phyloP scores from a whole-genome alignment of 1,139 yeast genomes.

The Candida dubliniensis region DNA sequence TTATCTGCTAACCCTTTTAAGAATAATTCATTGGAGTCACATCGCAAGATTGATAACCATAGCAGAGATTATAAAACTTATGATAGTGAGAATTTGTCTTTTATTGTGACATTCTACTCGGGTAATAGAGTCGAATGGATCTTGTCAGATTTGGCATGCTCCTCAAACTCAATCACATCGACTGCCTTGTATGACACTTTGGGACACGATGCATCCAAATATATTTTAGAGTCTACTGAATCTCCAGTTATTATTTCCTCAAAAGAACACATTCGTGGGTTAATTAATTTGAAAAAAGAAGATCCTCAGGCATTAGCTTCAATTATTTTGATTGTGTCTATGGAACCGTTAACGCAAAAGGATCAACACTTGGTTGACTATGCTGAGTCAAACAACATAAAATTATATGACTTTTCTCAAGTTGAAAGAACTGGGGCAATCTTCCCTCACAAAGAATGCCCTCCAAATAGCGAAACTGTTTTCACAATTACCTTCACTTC shows the following conservation, averaged over 20 bases:
- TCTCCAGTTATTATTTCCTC: constrained; percentile 39
- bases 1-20: constrained; percentile 31
- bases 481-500: constrained; percentile 45
- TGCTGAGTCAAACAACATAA: constrained; percentile 26
- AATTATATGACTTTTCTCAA: constrained; percentile 33
- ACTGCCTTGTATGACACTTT: constrained; percentile 45
- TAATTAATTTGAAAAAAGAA: constrained; percentile 28
- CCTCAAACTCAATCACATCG: constrained; percentile 35
- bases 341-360: constrained; percentile 32
- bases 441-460: constrained; percentile 23
- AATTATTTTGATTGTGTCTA: constrained; percentile 32
- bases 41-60: constrained; percentile 31
- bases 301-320: constrained; percentile 26
- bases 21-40: constrained; percentile 22
- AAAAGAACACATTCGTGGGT: constrained; percentile 26
- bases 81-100: constrained; percentile 27
- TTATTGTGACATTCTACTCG: constrained; percentile 35
- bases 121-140: constrained; percentile 43
- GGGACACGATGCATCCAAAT: constrained; percentile 36
- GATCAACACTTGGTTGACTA: constrained; percentile 20
- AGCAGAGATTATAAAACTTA: constrained; percentile 20
- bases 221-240: constrained; percentile 34
- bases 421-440: constrained; percentile 29
- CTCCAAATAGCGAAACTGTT: constrained; percentile 30
- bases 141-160: constrained; percentile 38